Percentiles rank a stretch among this genome's conserved stretches.
Evolutionary conservation across 352 stramenopile genomes (phyloP).

Genomic region (Hyaloperonospora arabidopsidis): DNA sequence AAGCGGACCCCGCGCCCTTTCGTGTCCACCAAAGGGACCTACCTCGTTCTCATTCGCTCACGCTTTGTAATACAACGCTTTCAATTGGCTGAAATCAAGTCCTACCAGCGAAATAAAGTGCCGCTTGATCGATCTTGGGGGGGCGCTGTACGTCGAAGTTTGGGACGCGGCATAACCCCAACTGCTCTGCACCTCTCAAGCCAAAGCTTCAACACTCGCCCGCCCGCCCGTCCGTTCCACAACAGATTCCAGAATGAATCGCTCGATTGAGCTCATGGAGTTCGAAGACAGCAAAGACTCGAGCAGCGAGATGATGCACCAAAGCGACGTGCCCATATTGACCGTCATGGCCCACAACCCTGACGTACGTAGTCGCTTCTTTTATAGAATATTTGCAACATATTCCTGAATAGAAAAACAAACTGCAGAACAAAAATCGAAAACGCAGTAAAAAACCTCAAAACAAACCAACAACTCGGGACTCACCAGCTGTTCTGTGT

Average conservation of each 20-base stretch:
- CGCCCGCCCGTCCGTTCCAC: no score
- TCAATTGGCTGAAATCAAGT: conserved; percentile 5
- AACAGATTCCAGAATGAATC: conserved; percentile 39
- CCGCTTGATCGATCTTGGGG: conserved; percentile 31
- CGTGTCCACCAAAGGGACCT: conserved; percentile 18
- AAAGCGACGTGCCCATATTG: conserved; percentile 42
- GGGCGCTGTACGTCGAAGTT: conserved; percentile 13
- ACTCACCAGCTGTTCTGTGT: background rate
- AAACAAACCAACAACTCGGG: no score
- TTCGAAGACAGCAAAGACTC: conserved; percentile 21
- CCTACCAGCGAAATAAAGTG: conserved; percentile 21
- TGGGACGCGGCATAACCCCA: conserved; percentile 23
- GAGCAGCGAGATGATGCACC: conserved; percentile 8
- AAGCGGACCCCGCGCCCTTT: conserved; percentile 15
- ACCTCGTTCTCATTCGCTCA: conserved; percentile 10
- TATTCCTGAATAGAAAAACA: no score
- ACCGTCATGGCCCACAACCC: conserved; percentile 15
- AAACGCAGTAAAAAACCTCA: no score
- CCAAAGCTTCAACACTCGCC: no score
- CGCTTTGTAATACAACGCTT: background rate
- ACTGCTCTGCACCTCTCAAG: conserved; percentile 25
- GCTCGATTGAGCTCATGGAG: conserved; percentile 65
- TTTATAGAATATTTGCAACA: background rate
- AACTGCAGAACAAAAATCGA: no score
- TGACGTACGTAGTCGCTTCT: conserved; percentile 21